Base-by-base conservation (phyloP, 352 stramenopile genomes). In the Globisporangium echinulatum region DNA sequence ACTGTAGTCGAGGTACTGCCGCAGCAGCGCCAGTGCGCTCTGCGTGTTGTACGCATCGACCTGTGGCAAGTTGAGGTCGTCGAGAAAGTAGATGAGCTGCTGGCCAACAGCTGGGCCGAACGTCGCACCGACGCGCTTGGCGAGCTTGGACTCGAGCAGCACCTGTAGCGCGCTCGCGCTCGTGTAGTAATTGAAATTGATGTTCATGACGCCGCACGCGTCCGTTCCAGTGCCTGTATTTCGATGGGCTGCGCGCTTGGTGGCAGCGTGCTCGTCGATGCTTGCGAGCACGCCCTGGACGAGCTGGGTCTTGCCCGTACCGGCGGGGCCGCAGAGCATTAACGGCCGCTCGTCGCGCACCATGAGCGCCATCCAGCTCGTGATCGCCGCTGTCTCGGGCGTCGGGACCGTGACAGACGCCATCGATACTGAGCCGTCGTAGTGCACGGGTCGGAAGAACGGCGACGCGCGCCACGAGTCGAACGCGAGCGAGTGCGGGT, bases 31-130 rank as follows among this genome's bases (percentile, higher is more conserved):
- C 19, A 98, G 85, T 0, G 94, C 87, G 42, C 78, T 96, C 63
- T 99, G 96, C 7, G 94, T 98, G 62, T 94, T 93, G 72, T 98
- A 98, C 43, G 82, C 51, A 62, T 98, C 95, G 5, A 97, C 77
- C 66, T 98, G 86, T 14, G 96, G 95, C 13, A 99, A 67, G 59
- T 98, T 98, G 43, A 99, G 62, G 61, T 99, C 96, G 62, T 99
- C 96, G 7, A 98, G 66, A 64, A 98, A 98, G 67, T 97, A 98
- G 38, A 98, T 77, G 25, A 98, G 70, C 40, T 94, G 78, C n/a
- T 84, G 71, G 36, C 90, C 92, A 13, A 75, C 62, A 2, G 67
- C 80, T 5, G 90, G 90, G 3, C 88, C 90, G 64, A 89, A 97
- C 3, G 77, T 94, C 7, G 68, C 68, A 0, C 80, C 84, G 40